Evolutionary conservation across 2,329 filamentous ascomycete genomes (phyloP).

Genomic region (Diaporthe eres): DNA sequence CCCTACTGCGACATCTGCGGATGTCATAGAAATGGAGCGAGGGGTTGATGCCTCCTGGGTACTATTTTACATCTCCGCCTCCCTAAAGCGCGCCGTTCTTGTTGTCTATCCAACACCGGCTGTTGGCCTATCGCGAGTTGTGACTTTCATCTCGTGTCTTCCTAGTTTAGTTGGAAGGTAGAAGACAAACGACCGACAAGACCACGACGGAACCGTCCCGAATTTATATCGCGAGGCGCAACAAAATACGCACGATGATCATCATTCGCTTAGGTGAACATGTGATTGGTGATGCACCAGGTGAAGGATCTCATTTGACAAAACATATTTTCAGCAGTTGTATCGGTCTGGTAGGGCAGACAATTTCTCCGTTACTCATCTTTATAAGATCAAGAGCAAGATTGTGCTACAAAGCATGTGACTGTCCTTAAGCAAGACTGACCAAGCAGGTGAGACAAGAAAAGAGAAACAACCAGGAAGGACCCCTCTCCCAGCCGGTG

Average conservation of each 20-base stretch:
- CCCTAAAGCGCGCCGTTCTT: too few relatives aligned
- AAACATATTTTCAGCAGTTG: not conserved
- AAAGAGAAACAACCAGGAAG: constrained; percentile 13
- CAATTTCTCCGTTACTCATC: constrained; percentile 25
- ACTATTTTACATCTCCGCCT: too few relatives aligned
- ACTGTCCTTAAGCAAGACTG: not conserved
- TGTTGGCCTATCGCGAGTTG: too few relatives aligned
- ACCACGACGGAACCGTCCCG: not conserved
- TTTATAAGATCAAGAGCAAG: constrained; percentile 5
- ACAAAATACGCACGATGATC: not conserved
- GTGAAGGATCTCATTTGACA: not conserved
- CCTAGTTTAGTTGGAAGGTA: not conserved
- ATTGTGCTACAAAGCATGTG: constrained; percentile 5
- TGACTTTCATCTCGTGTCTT: not conserved
- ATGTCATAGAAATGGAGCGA: not conserved
- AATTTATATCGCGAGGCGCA: not conserved
- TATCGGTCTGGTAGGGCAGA: constrained; percentile 7
- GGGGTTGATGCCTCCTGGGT: not conserved
- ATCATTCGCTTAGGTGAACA: not conserved
- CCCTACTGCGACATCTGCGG: not conserved
- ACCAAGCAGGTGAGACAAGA: constrained; percentile 21
- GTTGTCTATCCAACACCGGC: too few relatives aligned
- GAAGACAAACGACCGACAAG: not conserved
- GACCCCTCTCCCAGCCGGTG: constrained; percentile 29
- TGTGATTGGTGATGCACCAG: not conserved